phyloP scores from a whole-genome alignment of 768 basidiomycete species.

The Trametopsis cervina region DNA sequence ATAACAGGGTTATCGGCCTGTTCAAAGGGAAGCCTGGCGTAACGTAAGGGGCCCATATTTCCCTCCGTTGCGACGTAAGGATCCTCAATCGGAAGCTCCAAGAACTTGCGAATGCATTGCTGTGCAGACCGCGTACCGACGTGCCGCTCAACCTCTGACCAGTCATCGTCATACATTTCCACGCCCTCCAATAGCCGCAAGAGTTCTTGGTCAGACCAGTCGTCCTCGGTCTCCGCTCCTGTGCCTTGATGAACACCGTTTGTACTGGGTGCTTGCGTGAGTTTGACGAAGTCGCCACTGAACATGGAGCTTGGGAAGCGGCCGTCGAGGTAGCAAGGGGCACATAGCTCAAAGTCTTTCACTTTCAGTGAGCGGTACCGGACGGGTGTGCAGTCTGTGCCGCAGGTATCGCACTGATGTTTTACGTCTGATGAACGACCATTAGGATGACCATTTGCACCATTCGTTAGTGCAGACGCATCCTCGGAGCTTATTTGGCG shows the following conservation, averaged over 20 bases:
- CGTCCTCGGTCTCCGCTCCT: constrained; percentile 46
- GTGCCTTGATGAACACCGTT: constrained; percentile 29
- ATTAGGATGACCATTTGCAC: constrained; percentile 31
- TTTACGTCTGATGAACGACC: constrained; percentile 36
- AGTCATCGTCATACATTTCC: constrained; percentile 98
- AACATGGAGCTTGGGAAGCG: constrained; percentile 96
- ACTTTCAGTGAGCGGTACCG: constrained; percentile 93
- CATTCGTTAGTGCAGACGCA: constrained; percentile 58
- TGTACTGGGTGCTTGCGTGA: constrained; percentile 36
- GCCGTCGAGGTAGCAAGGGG: constrained; percentile 90
- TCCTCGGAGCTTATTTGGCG: constrained; percentile 61
- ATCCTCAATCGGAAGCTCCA: constrained; percentile 95
- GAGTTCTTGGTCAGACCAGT: constrained; percentile 89
- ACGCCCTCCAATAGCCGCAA: constrained; percentile 89
- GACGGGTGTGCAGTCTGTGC: constrained; percentile 81
- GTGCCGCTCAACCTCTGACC: constrained; percentile 88
- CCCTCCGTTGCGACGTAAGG: constrained; percentile 77
- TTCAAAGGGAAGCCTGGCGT: constrained; percentile 81
- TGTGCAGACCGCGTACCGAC: constrained; percentile 88
- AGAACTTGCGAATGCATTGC: constrained; percentile 93
- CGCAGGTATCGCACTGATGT: constrained; percentile 90
- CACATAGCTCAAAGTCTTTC: constrained; percentile 86
- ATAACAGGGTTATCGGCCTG: constrained; percentile 97
- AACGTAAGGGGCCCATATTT: constrained; percentile 68
- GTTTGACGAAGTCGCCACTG: constrained; percentile 93